Evolutionary conservation across 257 asterid genomes (phyloP).

Genomic region (Phtheirospermum japonicum): DNA sequence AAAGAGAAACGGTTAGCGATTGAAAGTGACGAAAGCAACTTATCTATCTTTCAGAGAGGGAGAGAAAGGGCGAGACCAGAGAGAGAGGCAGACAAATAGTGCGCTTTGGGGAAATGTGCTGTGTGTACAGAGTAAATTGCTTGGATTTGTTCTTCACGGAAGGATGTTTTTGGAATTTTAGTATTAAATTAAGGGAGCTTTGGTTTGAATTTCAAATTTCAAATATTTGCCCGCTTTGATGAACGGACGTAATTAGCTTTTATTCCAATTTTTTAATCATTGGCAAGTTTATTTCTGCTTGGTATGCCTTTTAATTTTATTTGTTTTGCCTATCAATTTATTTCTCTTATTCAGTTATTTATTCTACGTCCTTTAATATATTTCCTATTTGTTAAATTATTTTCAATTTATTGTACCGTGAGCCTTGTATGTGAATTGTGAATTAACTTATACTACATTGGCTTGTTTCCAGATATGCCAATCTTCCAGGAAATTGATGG

Average conservation of each 20-base stretch:
- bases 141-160: background rate
- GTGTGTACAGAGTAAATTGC: background rate
- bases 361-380: too few species aligned
- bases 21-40: background rate
- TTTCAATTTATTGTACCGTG: too few species aligned
- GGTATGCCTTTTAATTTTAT: background rate
- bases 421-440: too few species aligned
- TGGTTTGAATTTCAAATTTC: slow-evolving; percentile 3
- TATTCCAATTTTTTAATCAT: too few species aligned
- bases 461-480: too few species aligned
- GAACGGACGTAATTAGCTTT: background rate
- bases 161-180: background rate
- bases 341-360: too few species aligned
- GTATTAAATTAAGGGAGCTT: background rate
- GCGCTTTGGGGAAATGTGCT: background rate
- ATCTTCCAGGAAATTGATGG: too few species aligned
- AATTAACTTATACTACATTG: too few species aligned
- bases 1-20: background rate
- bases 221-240: background rate
- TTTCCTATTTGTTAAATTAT: too few species aligned
- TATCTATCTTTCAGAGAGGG: too few species aligned
- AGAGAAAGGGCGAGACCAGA: background rate
- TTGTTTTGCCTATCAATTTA: too few species aligned
- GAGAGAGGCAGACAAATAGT: background rate
- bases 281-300: too few species aligned